Base-by-base conservation (phyloP, 23 red algal genomes). In the Gracilaria domingensis region DNA sequence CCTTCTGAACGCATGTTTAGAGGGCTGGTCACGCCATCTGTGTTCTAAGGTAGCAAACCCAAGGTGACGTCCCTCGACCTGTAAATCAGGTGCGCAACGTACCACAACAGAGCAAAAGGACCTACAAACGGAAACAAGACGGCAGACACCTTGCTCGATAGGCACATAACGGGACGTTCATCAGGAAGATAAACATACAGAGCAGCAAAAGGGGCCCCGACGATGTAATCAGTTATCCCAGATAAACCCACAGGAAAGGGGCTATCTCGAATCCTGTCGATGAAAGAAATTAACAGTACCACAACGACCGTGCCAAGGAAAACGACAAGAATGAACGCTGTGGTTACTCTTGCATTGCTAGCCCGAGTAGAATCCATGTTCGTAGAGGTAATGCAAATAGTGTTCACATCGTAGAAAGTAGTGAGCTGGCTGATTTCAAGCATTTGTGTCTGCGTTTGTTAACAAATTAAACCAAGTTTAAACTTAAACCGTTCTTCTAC, bases 111-210 rank as follows among this genome's bases (percentile, higher is more conserved):
- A 21, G 67, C 48, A 70, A 75, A 66, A 58, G 57, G 76, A 2
- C 84, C 84, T 20, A 87, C 47, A 39, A 87, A 87, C 67, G 84
- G 84, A 38, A 74, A 70, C 14, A 87, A 17, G 14, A 87, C 32
- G 8, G 84, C 84, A 60, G 77, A 73, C 24, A 87, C 47, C 51
- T 56, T 70, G 64, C 53, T 39, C 2, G 64, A 58, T 18, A 87
- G 64, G 77, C 64, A 87, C 9, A 87, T 20, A 75, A 87, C 39
- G 5, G 40, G 12, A 21, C 67, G 49, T 33, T 47, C 67, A 24
- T 87, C 84, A 12, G 67, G 64, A 38, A 87, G 67, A 21, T 54
- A 87, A 4, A 87, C 44, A 40, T 73, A 87, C 9, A 75, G 65
- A 9, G 84, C 84, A 9, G 84, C 84, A 60, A 87, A 87, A 30